Evolutionary conservation across 139 green algal genomes (phyloP).

Genomic region (Haematococcus sp.): DNA sequence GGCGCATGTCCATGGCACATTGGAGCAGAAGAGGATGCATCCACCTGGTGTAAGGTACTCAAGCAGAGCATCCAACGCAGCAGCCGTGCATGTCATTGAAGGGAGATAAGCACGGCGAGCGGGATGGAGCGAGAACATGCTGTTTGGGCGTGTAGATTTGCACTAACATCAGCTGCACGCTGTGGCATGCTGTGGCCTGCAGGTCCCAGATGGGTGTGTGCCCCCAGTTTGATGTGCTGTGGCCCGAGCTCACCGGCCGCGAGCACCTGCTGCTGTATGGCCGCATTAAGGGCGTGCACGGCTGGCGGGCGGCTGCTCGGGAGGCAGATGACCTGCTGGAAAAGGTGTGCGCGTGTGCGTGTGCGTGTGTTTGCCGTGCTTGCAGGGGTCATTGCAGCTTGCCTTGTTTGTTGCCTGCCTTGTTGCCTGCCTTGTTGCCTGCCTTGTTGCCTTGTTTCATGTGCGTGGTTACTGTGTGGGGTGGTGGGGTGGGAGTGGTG

Average conservation of each 20-base stretch:
- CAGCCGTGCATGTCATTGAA: too few species aligned
- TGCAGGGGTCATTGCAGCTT: background rate
- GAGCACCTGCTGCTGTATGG: conserved; percentile 93
- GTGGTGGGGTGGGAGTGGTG: too few species aligned
- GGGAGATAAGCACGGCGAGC: too few species aligned
- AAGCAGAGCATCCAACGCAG: too few species aligned
- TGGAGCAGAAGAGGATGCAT: too few species aligned
- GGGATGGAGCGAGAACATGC: too few species aligned
- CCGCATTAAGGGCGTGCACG: conserved; percentile 71
- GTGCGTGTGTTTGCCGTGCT: background rate
- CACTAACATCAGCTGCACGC: background rate
- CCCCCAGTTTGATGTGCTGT: conserved; percentile 91
- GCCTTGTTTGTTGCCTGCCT: too few species aligned
- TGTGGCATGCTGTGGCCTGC: background rate
- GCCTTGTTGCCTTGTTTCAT: too few species aligned
- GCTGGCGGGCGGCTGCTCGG: conserved; percentile 13
- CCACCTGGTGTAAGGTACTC: too few species aligned
- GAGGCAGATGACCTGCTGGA: conserved; percentile 48
- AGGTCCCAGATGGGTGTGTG: conserved; percentile 22
- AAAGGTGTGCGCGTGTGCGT: conserved; percentile 9
- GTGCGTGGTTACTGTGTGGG: too few species aligned
- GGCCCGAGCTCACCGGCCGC: conserved; percentile 78
- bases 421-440: too few species aligned
- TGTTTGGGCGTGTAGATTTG: background rate
- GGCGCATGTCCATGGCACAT: too few species aligned